phyloP scores from a whole-genome alignment of 2,329 filamentous ascomycete species.

The Penicillium fuscoglaucum region DNA sequence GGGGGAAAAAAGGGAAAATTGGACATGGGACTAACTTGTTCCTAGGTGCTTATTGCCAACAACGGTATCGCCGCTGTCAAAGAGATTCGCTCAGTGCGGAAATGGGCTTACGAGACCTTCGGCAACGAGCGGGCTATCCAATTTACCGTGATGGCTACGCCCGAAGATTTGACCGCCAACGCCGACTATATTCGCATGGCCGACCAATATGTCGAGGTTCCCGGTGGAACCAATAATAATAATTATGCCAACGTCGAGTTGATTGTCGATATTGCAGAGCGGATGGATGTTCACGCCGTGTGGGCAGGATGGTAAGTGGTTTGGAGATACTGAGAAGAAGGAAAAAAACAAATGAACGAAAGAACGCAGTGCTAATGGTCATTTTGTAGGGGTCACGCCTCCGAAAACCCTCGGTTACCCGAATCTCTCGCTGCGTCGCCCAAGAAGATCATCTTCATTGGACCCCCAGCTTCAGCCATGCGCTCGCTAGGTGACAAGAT shows the following conservation, averaged over 20 bases:
- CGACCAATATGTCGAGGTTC: constrained; percentile 98
- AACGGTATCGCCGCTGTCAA: constrained; percentile 99
- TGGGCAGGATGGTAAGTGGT: constrained; percentile 90
- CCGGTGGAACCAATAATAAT: constrained; percentile 99
- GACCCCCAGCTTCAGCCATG: constrained; percentile 96
- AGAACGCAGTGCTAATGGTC: background rate
- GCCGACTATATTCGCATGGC: constrained; percentile 99
- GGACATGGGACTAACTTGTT: constrained; percentile 17
- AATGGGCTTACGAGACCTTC: constrained; percentile 99
- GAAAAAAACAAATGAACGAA: too few relatives aligned
- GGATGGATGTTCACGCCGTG: constrained; percentile 96
- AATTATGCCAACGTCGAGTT: constrained; percentile 99
- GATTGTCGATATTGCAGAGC: constrained; percentile 97
- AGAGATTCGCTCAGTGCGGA: constrained; percentile 97
- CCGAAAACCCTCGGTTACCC: constrained; percentile 96
- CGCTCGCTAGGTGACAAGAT: constrained; percentile 99
- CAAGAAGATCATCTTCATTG: constrained; percentile 99
- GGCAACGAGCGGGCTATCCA: constrained; percentile 97
- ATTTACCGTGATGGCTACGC: constrained; percentile 99
- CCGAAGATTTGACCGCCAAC: constrained; percentile 95
- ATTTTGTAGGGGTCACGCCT: constrained; percentile 79
- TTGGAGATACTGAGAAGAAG: background rate
- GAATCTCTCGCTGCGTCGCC: constrained; percentile 94
- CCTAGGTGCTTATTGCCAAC: constrained; percentile 94
- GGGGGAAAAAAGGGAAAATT: background rate